Evolutionary conservation across 2,329 filamentous ascomycete genomes (phyloP), one percentile per base, ranked within the genome.

Genomic region (Hyphodiscus sp.): DNA sequence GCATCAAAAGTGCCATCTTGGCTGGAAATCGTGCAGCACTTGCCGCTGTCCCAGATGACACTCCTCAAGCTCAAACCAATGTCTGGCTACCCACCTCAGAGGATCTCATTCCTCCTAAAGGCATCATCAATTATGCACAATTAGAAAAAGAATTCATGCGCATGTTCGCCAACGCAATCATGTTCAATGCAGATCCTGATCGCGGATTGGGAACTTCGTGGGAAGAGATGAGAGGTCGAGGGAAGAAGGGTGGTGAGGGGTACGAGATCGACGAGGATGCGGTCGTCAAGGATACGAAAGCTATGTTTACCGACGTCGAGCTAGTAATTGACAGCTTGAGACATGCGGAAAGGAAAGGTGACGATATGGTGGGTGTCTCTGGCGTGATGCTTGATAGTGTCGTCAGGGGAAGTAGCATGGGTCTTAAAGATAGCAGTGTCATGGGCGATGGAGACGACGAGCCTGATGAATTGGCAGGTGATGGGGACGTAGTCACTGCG

Each of bases 111-210:
- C 89, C 92, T 2, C 92, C 94, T 0, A 89, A 85, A 63, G 89
- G 85, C 19, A 96, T 97, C 63, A 89, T 97, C 70, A 97, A 97
- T 70, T 91, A 88, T 49, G 83, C 87, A 1, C 94, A 97, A 68
- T 78, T 97, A 16, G 92, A 97, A 70, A 89, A 91, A 61, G 92
- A 97, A 69, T 75, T 97, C 11, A 89, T 95, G 63, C 88, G 95
- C 63, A 96, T 97, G 89, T 96, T 97, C 69, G 90, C 91, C 61
- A 97, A 97, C 65, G 92, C 94, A 18, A 87, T 96, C 70, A 97
- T 99, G 94, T 99, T 96, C 75, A 97, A 97, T 63, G 85, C 88
- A 0, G 89, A 95, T 58, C 84, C 86, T 0, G 77, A 87, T 60
- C 81, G 85, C 23, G 86, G 87, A 0, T 87, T 91, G 59, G 60